These are phyloP conservation scores for Picea glauca DNA, from an alignment of 75 land plant species.

Conservation along the genomic window DNA sequence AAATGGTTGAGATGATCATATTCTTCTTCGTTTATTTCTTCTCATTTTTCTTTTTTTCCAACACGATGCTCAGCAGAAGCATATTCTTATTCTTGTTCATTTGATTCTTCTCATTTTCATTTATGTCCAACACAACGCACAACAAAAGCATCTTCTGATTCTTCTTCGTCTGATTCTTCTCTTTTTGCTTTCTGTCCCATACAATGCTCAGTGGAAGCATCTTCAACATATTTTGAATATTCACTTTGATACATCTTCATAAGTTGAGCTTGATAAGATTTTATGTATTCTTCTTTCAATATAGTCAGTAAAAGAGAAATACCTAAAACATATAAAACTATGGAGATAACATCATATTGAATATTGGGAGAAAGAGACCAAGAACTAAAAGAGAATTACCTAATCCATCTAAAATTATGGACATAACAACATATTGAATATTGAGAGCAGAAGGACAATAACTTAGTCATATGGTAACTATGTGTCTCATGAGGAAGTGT, in stretches of 20 bases:
- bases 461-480: neutral
- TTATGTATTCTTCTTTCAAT: neutral
- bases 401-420: neutral
- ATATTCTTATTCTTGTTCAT: neutral
- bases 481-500: neutral
- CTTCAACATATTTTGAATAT: too few species aligned
- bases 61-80: neutral
- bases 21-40: neutral
- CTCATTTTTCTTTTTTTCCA: neutral
- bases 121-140: too few species aligned
- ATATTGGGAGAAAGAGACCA: too few species aligned
- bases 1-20: neutral
- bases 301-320: neutral
- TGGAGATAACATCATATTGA: too few species aligned
- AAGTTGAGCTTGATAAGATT: neutral
- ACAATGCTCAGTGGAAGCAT: too few species aligned
- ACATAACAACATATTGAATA: neutral
- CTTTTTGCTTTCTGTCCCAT: too few species aligned
- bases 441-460: neutral
- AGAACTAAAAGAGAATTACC: too few species aligned
- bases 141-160: neutral
- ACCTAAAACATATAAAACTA: too few species aligned
- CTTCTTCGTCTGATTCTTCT: too few species aligned
- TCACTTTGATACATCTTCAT: neutral
- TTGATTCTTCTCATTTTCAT: too few species aligned